Conservation (phyloP, 176 grass and related monocot species). For the Miscanthus lutarioriparius region DNA sequence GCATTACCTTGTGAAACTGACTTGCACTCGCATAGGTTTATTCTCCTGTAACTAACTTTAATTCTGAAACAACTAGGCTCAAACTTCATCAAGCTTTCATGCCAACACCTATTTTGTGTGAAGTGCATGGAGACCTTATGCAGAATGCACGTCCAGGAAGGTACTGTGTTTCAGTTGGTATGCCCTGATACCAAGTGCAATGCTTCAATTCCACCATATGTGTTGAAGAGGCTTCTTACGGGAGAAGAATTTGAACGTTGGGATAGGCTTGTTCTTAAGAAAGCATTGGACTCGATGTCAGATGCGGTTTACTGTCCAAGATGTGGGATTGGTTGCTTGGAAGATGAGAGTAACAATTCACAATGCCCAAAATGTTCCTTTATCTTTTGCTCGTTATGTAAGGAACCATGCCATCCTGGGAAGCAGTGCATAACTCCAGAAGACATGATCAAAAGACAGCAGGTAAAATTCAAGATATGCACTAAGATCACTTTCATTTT, state of each 20-base stretch:
- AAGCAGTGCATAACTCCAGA: conserved; percentile 43
- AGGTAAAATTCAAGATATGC: conserved; percentile 26
- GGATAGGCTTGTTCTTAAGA: conserved; percentile 57
- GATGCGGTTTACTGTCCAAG: conserved; percentile 58
- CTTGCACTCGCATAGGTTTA: neutral
- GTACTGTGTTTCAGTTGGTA: conserved; percentile 44
- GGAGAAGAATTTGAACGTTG: conserved; percentile 58
- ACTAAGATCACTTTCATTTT: neutral
- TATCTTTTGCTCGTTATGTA: conserved; percentile 54
- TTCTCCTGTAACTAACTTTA: neutral
- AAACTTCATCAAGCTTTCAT: conserved; percentile 42
- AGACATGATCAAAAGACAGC: conserved; percentile 23
- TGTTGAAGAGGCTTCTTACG: conserved; percentile 48
- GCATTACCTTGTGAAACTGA: neutral
- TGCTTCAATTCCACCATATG: conserved; percentile 42
- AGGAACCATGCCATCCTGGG: conserved; percentile 46
- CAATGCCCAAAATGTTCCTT: conserved; percentile 56
- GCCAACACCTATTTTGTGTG: conserved; percentile 31
- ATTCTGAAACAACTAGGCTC: conserved; percentile 36
- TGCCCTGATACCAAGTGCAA: conserved; percentile 55
- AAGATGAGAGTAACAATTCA: conserved; percentile 47
- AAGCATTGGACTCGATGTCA: conserved; percentile 57
- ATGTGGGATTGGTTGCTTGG: conserved; percentile 56
- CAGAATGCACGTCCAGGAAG: conserved; percentile 54
- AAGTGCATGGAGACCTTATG: conserved; percentile 44